Evolutionary conservation across 768 basidiomycete species (phyloP).

Genomic region (Harrya chromipes): DNA sequence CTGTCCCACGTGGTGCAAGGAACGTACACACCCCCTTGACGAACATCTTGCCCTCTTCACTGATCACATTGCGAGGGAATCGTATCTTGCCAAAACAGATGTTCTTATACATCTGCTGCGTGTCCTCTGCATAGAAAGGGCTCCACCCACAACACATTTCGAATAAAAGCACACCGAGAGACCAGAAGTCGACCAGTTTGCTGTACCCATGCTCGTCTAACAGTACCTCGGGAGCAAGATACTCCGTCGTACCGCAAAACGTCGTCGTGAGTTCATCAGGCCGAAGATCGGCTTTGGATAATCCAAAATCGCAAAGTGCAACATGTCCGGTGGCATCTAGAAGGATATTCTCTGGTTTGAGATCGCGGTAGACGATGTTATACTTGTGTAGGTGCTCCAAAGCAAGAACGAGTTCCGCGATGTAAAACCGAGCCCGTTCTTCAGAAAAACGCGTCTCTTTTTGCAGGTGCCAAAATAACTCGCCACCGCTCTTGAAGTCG

Average conservation of each 20-base stretch:
- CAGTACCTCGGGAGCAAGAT: constrained; percentile 97
- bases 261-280: constrained; percentile 97
- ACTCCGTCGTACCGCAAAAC: constrained; percentile 98
- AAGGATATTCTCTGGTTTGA: constrained; percentile 98
- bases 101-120: constrained; percentile 99
- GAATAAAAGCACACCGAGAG: constrained; percentile 90
- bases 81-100: constrained; percentile 98
- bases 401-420: constrained; percentile 92
- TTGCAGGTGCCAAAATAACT: constrained; percentile 98
- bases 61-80: constrained; percentile 95
- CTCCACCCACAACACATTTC: constrained; percentile 99
- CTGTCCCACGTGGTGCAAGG: constrained; percentile 7
- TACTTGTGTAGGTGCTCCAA: constrained; percentile 98
- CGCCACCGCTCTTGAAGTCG: constrained; percentile 98
- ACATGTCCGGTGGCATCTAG: constrained; percentile 98
- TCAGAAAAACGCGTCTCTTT: constrained; percentile 92
- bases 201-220: constrained; percentile 98
- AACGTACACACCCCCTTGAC: constrained; percentile 85
- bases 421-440: constrained; percentile 93
- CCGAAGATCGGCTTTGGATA: constrained; percentile 93
- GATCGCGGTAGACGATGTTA: constrained; percentile 92
- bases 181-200: constrained; percentile 99
- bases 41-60: constrained; percentile 97
- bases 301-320: constrained; percentile 96
- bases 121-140: constrained; percentile 99